Evolutionary conservation across 2,329 filamentous ascomycete species (phyloP).

Genomic region (Aspergillus amoenus): DNA sequence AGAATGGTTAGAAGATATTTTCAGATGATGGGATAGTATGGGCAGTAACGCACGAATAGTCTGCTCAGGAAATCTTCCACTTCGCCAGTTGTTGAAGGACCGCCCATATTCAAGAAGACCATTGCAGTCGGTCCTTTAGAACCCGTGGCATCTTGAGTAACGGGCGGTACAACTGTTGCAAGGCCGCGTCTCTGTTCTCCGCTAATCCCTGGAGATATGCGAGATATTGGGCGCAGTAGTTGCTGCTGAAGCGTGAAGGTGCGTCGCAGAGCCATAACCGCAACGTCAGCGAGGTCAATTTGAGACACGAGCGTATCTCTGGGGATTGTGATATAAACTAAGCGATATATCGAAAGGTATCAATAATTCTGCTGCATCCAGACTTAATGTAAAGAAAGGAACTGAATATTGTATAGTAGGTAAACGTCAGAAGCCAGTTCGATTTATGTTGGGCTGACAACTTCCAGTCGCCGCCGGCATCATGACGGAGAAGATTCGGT

Average conservation of each 20-base stretch:
- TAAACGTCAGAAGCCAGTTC: background rate
- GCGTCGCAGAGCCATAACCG: slow-evolving; percentile 43
- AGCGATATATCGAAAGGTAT: background rate
- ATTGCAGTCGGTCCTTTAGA: slow-evolving; percentile 87
- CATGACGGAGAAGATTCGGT: slow-evolving; percentile 19
- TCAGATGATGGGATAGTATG: background rate
- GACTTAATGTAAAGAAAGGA: background rate
- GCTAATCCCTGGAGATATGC: slow-evolving; percentile 22
- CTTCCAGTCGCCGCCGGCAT: background rate
- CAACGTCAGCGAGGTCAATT: background rate
- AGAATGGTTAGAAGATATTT: slow-evolving; percentile 2
- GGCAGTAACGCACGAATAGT: slow-evolving; percentile 69
- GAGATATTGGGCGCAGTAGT: slow-evolving; percentile 26
- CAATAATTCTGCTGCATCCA: too few relatives aligned
- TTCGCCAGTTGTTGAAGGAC: slow-evolving; percentile 82
- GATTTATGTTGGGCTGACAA: too few relatives aligned
- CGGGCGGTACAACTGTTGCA: slow-evolving; percentile 69
- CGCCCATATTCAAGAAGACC: slow-evolving; percentile 99
- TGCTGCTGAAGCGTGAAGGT: slow-evolving; percentile 33
- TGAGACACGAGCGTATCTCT: background rate
- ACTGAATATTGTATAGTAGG: background rate
- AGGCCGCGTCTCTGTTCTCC: slow-evolving; percentile 34
- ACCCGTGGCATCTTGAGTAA: slow-evolving; percentile 72
- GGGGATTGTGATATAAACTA: background rate
- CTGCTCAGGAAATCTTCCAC: slow-evolving; percentile 87